phyloP scores from a whole-genome alignment of 1,284 basidiomycete species.

The Ustilago nuda region DNA sequence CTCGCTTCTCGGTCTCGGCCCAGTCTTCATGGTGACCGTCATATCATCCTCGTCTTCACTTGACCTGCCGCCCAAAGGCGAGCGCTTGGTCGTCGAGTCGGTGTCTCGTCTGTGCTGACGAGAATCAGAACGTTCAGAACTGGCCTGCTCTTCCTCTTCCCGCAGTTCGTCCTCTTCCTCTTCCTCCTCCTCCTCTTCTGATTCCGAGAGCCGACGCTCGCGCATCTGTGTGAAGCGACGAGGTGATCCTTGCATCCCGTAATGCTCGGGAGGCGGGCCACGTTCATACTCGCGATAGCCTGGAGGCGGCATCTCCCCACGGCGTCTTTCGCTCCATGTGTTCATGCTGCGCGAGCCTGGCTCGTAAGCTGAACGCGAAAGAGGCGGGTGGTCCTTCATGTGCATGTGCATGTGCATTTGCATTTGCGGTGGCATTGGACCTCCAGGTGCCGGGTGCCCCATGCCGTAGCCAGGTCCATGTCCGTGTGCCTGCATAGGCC shows the following conservation, averaged over 20 bases:
- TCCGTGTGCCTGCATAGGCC: slow-evolving; percentile 15
- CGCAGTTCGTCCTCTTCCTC: slow-evolving; percentile 42
- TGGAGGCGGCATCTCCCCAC: slow-evolving; percentile 41
- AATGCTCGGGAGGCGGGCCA: slow-evolving; percentile 9
- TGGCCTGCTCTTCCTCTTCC: slow-evolving; percentile 21
- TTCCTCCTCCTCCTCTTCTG: slow-evolving; percentile 43
- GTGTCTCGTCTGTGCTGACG: slow-evolving; percentile 8
- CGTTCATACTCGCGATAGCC: slow-evolving; percentile 43
- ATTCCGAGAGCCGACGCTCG: slow-evolving; percentile 39
- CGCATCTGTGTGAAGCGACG: slow-evolving; percentile 46
- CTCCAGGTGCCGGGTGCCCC: slow-evolving; percentile 22
- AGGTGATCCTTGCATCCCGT: slow-evolving; percentile 24
- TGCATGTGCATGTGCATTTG: slow-evolving; percentile 40
- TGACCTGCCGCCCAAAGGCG: slow-evolving; percentile 10
- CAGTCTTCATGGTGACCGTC: slow-evolving; percentile 38
- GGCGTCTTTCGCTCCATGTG: slow-evolving; percentile 43
- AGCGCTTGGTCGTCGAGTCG: slow-evolving; percentile 8
- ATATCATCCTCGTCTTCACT: slow-evolving; percentile 41
- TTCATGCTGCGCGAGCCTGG: slow-evolving; percentile 55
- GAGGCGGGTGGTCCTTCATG: slow-evolving; percentile 45
- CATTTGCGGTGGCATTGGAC: slow-evolving; percentile 25
- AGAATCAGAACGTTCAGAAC: slow-evolving; percentile 6
- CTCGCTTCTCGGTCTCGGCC: slow-evolving; percentile 26
- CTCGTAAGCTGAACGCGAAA: slow-evolving; percentile 52
- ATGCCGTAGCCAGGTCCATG: slow-evolving; percentile 19